Evolutionary conservation across 1,284 basidiomycete species (phyloP), one percentile per base, ranked within the genome.

Genomic region (Malassezia japonica): DNA sequence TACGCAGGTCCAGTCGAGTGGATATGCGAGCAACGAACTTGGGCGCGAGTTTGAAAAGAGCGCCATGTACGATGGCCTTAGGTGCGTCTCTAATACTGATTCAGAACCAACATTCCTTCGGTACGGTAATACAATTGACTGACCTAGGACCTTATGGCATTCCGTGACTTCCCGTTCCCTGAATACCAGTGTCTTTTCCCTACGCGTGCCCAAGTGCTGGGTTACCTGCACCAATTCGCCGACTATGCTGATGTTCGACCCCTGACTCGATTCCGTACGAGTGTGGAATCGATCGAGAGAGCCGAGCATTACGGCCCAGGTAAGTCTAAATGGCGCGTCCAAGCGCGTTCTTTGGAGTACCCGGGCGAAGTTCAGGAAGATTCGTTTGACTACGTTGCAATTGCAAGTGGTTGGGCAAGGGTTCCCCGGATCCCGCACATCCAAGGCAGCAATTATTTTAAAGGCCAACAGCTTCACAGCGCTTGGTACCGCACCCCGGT

Each of bases 381-480:
- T 1, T 58, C 60, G 15, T 67, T 46, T 29, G 61, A 67, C 31
- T 48, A 56, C 32, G 37, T 72, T 2, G 52, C 68, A 1, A 43
- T 77, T 13, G 73, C 76, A 0, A 76, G 75, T 46, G 78, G 78
- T 0, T 75, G 79, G 54, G 79, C 79, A 57, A 72, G 67, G 24
- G 74, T 76, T 44, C 75, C 76, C 0, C 76, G 67, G 50, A 70
- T 79, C 8, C 78, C 78, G 0, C 56, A 50, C 5, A 69, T 77
- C 0, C 62, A 67, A 0, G 77, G 76, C 0, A 59, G 79, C 8
- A 60, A 51, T 64, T 40, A 59, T 0, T 79, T 76, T 48, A 46
- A 49, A 1, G 76, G 77, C 4, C 28, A 66, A 31, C 57, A 79
- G 6, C 18, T 75, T 23, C 79, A 80, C 59, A 73, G 74, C 0